phyloP scores from a whole-genome alignment of 2,329 filamentous ascomycete genomes.

The Zymoseptoria pseudotritici region DNA sequence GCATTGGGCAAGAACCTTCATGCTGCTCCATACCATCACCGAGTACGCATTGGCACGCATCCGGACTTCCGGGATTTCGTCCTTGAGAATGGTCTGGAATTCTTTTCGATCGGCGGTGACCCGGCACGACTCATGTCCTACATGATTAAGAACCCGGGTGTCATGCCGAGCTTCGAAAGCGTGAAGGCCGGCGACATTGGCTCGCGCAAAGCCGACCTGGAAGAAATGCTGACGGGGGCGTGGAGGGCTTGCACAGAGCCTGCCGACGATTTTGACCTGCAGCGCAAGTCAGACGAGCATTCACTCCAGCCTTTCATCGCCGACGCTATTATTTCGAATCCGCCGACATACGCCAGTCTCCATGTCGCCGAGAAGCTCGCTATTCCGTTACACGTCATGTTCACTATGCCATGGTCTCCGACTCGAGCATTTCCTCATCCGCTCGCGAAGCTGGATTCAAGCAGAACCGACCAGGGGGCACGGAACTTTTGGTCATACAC shows the following conservation, averaged over 20 bases:
- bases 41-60: slow-evolving; percentile 68
- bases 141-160: slow-evolving; percentile 29
- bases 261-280: slow-evolving; percentile 1
- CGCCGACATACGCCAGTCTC: slow-evolving; percentile 65
- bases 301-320: slow-evolving; percentile 83
- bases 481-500: not conserved
- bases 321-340: slow-evolving; percentile 70
- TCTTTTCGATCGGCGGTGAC: slow-evolving; percentile 70
- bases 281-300: slow-evolving; percentile 1
- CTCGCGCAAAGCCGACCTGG: slow-evolving; percentile 15
- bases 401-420: slow-evolving; percentile 87
- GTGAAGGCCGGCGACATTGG: slow-evolving; percentile 23
- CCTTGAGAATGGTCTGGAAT: slow-evolving; percentile 63
- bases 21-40: slow-evolving; percentile 61
- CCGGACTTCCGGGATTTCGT: slow-evolving; percentile 61
- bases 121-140: slow-evolving; percentile 61
- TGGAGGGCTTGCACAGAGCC: slow-evolving; percentile 24
- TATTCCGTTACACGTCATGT: slow-evolving; percentile 74
- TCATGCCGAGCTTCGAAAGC: slow-evolving; percentile 22
- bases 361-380: slow-evolving; percentile 67
- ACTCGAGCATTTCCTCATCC: slow-evolving; percentile 78
- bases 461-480: not conserved
- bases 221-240: slow-evolving; percentile 23
- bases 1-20: slow-evolving; percentile 60
- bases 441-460: slow-evolving; percentile 59